These are phyloP conservation scores for Eucalyptus paniculata DNA, from an alignment of 345 rosid genomes.

Conservation along the genomic window DNA sequence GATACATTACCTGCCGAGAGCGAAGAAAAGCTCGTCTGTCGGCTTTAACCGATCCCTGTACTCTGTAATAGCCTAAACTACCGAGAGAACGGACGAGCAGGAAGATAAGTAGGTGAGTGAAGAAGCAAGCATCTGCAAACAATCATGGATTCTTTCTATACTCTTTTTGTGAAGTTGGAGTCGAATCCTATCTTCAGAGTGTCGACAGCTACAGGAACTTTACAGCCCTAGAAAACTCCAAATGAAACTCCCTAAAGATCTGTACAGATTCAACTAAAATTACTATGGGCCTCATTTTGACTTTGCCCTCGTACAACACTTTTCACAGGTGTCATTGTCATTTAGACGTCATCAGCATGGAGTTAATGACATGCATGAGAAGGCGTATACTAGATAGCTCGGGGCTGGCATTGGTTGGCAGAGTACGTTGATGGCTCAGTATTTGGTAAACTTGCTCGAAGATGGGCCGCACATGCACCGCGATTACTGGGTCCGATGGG, in stretches of 20 bases:
- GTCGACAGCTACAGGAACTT: neutral
- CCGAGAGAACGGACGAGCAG: neutral
- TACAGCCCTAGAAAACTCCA: neutral
- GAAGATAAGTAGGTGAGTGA: neutral
- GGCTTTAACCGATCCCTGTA: neutral
- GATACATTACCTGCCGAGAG: neutral
- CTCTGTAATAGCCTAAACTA: neutral
- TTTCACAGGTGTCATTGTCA: slow-evolving; percentile 5
- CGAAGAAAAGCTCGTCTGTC: neutral
- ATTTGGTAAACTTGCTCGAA: slow-evolving; percentile 72
- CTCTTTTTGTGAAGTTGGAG: neutral
- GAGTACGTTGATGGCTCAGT: slow-evolving; percentile 36
- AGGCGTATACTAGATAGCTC: slow-evolving; percentile 45
- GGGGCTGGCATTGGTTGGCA: slow-evolving; percentile 20
- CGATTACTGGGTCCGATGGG: slow-evolving; percentile 62
- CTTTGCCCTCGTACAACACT: neutral
- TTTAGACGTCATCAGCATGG: slow-evolving; percentile 43
- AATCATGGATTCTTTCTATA: neutral
- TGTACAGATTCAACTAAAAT: neutral
- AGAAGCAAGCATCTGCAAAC: neutral
- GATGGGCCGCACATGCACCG: slow-evolving; percentile 46
- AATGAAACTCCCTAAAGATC: neutral
- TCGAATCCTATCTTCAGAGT: neutral
- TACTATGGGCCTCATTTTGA: neutral
- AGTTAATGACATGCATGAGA: slow-evolving; percentile 66